Evolutionary conservation across 768 basidiomycete species (phyloP), one percentile per base, ranked within the genome.

Genomic region (Panaeolus cyanescens): DNA sequence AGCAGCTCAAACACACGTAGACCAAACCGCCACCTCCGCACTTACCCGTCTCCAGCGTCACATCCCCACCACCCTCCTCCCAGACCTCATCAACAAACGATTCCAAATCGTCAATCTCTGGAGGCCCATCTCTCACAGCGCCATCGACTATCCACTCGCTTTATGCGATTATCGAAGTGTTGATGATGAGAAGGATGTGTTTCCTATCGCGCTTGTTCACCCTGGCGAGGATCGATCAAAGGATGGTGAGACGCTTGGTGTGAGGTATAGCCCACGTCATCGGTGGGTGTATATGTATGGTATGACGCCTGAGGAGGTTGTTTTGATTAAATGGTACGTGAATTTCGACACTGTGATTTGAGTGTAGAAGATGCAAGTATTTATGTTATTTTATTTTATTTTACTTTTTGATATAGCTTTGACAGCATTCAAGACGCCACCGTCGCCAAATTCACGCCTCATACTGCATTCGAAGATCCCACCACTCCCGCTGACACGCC

Each of bases 71-170:
- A 68, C 67, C 0, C 83, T 86, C 3, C 84, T 68, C 0, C 70
- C 76, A 2, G 72, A 71, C 15, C 75, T 85, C 31, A 70, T 85
- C 17, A 70, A 77, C 59, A 74, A 76, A n/a, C 80, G 84, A 0
- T 85, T 83, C 74, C 84, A 85, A 59, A 84, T 87, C 32, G 80
- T 87, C 60, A 87, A 86, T 64, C 75, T 87, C 30, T 87, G 86
- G 86, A 74, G 86, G 2, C 85, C 86, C 5, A 85, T 86, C 54
- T 68, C 65, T 1, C 69, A 81, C 61, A 68, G 80, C 0, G 85
- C 83, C 0, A 54, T 74, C 6, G 85, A 86, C 62, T 80, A 76
- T 75, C 85, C 85, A 0, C 72, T 86, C 4, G 79, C 77, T 0
- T 64, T 86, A 6, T 84, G 84, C 60, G 84, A 87, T 64, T 85